Evolutionary conservation across 1,284 basidiomycete genomes (phyloP), one percentile per base, ranked within the genome.

Genomic region (Thecaphora frezii): DNA sequence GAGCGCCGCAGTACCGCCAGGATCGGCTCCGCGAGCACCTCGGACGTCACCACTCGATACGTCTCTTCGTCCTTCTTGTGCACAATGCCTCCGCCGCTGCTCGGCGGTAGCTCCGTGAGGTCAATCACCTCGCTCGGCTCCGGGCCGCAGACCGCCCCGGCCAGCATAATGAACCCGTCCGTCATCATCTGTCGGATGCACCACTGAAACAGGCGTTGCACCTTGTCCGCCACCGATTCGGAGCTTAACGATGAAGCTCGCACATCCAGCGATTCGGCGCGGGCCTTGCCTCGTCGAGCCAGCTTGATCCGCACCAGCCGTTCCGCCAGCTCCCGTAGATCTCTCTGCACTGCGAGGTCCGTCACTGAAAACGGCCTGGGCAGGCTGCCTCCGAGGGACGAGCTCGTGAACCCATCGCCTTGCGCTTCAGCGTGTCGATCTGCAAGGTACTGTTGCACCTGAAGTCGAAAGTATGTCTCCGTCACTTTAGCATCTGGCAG

Each of bases 171-270:
- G 51, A 58, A 62, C 23, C 66, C 66, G 23, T 69, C 63, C 19
- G 51, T 49, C 58, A 69, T 50, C 63, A 69, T 69, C 33, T 58
- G 60, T 10, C 66, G 54, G 19, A 63, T 39, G n/a, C 54, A 52
- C 52, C 53, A 57, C 36, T 61, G 51, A 38, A 66, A 66, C 1
- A 66, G 48, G 10, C 62, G 58, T 10, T 39, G 39, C 3, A 54
- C 36, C 36, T 66, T 69, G 10, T 59, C 47, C 36, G 36, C 18
- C 2, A 46, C 46, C 22, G 39, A 22, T 16, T 41, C 39, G n/a
- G 39, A 41, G 8, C 19, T 36, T 10, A 22, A 21, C 22, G n/a
- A 21, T 21, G 39, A 36, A 16, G 7, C 33, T 16, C 5, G 13
- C 33, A 18, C 8, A 12, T 36, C 7, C 33, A 16, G 12, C 33